Conservation (phyloP, 306 rosid genomes). For the Inga oerstediana region DNA sequence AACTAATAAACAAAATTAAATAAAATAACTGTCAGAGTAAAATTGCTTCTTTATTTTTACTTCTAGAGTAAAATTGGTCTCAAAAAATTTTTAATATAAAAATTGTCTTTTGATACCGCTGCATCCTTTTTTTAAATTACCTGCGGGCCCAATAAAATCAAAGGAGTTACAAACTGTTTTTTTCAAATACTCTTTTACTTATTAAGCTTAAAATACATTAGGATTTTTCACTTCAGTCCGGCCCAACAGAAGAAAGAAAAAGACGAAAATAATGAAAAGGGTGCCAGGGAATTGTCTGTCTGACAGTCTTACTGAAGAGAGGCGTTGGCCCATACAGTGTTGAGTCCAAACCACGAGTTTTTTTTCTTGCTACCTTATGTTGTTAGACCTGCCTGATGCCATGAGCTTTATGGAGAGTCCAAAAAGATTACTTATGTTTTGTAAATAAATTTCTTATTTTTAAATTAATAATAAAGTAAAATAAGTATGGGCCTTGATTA, state of each 20-base stretch:
- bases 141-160: background rate
- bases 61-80: too few relatives aligned
- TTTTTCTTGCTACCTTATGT: background rate
- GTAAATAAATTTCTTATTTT: background rate
- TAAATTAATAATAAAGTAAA: background rate
- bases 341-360: background rate
- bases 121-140: too few relatives aligned
- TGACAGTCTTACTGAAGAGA: background rate
- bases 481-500: background rate
- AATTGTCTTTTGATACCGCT: too few relatives aligned
- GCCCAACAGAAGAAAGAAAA: background rate
- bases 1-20: too few relatives aligned
- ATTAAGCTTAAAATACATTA: background rate
- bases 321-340: background rate
- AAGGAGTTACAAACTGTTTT: background rate
- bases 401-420: background rate
- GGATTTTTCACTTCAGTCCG: background rate
- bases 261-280: background rate
- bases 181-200: background rate
- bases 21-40: too few relatives aligned
- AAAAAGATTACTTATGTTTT: background rate
- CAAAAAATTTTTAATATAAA: too few relatives aligned
- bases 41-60: too few relatives aligned
- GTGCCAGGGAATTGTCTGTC: background rate
- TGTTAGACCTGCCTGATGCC: background rate